These are phyloP conservation scores for Eutrema salsugineum DNA, from an alignment of 441 rosid species.

Conservation along the genomic window DNA sequence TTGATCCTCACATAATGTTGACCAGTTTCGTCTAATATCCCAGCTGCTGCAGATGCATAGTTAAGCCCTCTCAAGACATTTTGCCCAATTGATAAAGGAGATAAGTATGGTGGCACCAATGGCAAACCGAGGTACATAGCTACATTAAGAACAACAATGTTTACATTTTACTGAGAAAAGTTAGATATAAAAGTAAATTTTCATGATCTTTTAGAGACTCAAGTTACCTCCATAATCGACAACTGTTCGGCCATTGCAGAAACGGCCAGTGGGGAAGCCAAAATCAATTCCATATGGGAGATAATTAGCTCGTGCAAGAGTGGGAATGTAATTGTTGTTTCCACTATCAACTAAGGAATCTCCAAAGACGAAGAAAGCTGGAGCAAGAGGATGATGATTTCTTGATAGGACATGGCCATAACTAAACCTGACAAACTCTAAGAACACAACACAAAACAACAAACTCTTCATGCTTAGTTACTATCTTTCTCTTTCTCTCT, in stretches of 20 bases:
- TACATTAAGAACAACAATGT: neutral
- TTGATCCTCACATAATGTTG: slow-evolving; percentile 31
- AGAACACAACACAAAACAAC: slow-evolving; percentile 11
- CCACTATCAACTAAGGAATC: slow-evolving; percentile 34
- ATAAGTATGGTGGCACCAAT: slow-evolving; percentile 32
- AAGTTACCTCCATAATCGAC: slow-evolving; percentile 33
- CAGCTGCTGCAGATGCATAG: slow-evolving; percentile 46
- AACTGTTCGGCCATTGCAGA: slow-evolving; percentile 38
- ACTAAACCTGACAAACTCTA: slow-evolving; percentile 19
- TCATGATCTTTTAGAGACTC: neutral
- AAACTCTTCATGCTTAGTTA: slow-evolving; percentile 23
- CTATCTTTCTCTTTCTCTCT: neutral
- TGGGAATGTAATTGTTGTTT: slow-evolving; percentile 34
- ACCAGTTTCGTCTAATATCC: slow-evolving; percentile 40
- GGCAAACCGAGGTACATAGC: slow-evolving; percentile 34
- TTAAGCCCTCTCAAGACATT: slow-evolving; percentile 31
- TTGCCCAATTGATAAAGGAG: slow-evolving; percentile 26
- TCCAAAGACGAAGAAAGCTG: slow-evolving; percentile 35
- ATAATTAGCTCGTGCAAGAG: slow-evolving; percentile 34
- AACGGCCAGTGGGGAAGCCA: slow-evolving; percentile 33
- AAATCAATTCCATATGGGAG: slow-evolving; percentile 40
- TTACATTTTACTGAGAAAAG: neutral
- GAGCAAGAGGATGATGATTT: slow-evolving; percentile 26
- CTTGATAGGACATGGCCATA: slow-evolving; percentile 13
- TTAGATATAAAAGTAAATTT: neutral